A percentile compares a stretch with the other conserved stretches of the same genome.
phyloP scores from a whole-genome alignment of 75 land plant genomes.

The Pinus taeda region DNA sequence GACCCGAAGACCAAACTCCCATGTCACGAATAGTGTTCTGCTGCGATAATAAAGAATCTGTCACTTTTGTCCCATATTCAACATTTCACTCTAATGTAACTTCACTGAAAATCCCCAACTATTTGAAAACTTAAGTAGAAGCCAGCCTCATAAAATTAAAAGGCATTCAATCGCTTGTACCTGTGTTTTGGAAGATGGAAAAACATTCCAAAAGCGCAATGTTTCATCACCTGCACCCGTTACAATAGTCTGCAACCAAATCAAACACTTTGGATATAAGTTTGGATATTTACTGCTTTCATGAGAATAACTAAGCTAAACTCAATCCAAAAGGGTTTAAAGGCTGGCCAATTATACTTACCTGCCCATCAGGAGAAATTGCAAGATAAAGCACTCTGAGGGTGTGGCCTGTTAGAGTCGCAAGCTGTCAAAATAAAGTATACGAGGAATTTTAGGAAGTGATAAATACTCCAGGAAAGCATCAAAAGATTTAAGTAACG shows the following conservation, averaged over 20 bases:
- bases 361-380: slow-evolving; percentile 94
- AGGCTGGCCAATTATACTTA: slow-evolving; percentile 6
- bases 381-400: slow-evolving; percentile 84
- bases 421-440: slow-evolving; percentile 36
- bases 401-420: slow-evolving; percentile 82
- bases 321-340: too few species aligned
- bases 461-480: too few species aligned
- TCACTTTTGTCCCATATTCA: not conserved
- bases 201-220: slow-evolving; percentile 91
- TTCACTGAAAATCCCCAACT: not conserved
- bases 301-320: too few species aligned
- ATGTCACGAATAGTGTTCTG: slow-evolving; percentile 57
- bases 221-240: slow-evolving; percentile 99
- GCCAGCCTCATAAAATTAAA: not conserved
- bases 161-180: slow-evolving; percentile 21
- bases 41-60: not conserved
- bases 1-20: slow-evolving; percentile 68
- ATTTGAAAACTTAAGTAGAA: not conserved
- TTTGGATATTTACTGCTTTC: too few species aligned
- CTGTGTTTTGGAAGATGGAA: slow-evolving; percentile 84
- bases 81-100: not conserved
- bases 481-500: too few species aligned
- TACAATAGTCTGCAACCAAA: slow-evolving; percentile 76
- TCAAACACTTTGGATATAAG: too few species aligned
- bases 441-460: too few species aligned